Base-by-base conservation (phyloP, 1,284 basidiomycete species). In the Trametes pubescens region DNA sequence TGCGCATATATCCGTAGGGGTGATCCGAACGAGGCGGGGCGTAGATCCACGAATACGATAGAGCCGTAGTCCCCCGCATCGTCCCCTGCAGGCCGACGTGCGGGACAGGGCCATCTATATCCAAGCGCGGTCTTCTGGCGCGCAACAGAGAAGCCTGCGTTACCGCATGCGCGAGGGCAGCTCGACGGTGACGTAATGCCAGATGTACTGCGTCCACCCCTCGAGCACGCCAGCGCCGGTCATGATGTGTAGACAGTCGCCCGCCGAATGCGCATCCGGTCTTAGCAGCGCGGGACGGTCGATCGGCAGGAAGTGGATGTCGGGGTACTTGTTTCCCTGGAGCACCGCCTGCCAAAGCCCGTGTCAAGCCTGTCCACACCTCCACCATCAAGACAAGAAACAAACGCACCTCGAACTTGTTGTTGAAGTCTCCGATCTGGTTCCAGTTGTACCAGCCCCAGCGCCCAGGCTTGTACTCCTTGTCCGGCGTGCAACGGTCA, bases 151-250 rank as follows among this genome's bases (percentile, higher is more conserved):
- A 16, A 16, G 18, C 40, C 4, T 9, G 40, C 14, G 40, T 24
- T 48, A 72, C 54, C 71, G 66, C 14, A 68, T 49, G 38, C 67
- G 68, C 29, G 65, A 71, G 14, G 72, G 72, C 2, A 76, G 53
- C 70, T 82, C 80, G 61, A 71, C 73, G 21, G 82, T 82, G 64
- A 88, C 76, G 69, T 76, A 89, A 69, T 90, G 86, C 85, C 85
- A 89, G 63, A 90, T 85, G 64, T 88, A 90, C 65, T 87, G 84
- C 16, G 87, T 81, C 87, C 88, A 90, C n/a, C 87, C 86, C 74
- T 90, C 88, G 34, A 89, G 76, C 44, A 89, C 86, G 40, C 88
- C 88, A 5, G 85, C 74, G 44, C 88, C 88, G 1, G 84, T 75
- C 79, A 89, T 82, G 64, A 89, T 83, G 62, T 90, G 88, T 22